Evolutionary conservation across 1,284 basidiomycete genomes (phyloP).

Genomic region (Chalciporus piperatoides): DNA sequence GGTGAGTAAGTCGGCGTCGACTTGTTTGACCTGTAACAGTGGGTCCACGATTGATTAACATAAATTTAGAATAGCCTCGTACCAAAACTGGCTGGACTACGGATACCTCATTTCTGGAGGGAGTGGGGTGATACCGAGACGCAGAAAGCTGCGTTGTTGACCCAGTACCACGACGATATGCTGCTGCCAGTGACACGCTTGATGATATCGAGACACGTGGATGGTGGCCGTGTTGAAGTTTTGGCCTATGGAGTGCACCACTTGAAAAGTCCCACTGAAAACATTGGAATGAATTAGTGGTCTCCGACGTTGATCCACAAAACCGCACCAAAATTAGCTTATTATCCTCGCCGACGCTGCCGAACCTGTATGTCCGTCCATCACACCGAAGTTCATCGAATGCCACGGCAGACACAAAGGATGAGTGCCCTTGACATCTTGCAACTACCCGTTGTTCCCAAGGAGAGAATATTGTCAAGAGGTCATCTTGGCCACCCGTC

Average conservation of each 20-base stretch:
- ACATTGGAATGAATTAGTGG: background rate
- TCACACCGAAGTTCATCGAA: slow-evolving; percentile 89
- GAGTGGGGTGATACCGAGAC: slow-evolving; percentile 77
- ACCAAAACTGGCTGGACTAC: slow-evolving; percentile 90
- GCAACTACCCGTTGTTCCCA: slow-evolving; percentile 93
- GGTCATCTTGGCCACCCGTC: slow-evolving; percentile 91
- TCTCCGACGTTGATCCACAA: slow-evolving; percentile 1
- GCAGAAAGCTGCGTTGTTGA: slow-evolving; percentile 54
- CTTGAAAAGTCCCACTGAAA: slow-evolving; percentile 88
- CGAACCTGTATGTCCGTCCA: slow-evolving; percentile 86
- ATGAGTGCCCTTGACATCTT: slow-evolving; percentile 94
- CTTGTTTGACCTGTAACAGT: slow-evolving; percentile 62
- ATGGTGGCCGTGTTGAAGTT: slow-evolving; percentile 58
- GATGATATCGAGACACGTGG: slow-evolving; percentile 74
- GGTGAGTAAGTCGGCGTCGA: slow-evolving; percentile 75
- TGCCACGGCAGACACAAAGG: slow-evolving; percentile 85
- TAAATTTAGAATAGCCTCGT: slow-evolving; percentile 28
- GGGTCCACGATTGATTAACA: background rate
- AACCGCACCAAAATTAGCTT: slow-evolving; percentile 76
- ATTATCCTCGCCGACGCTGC: slow-evolving; percentile 92
- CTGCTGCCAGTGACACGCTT: slow-evolving; percentile 55
- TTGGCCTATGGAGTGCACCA: slow-evolving; percentile 71
- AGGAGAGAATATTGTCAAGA: slow-evolving; percentile 89
- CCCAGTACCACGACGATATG: slow-evolving; percentile 51
- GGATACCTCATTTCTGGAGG: slow-evolving; percentile 85